Base-by-base conservation (phyloP, 1,139 yeast genomes). In the Blastobotrys capitulatus region DNA sequence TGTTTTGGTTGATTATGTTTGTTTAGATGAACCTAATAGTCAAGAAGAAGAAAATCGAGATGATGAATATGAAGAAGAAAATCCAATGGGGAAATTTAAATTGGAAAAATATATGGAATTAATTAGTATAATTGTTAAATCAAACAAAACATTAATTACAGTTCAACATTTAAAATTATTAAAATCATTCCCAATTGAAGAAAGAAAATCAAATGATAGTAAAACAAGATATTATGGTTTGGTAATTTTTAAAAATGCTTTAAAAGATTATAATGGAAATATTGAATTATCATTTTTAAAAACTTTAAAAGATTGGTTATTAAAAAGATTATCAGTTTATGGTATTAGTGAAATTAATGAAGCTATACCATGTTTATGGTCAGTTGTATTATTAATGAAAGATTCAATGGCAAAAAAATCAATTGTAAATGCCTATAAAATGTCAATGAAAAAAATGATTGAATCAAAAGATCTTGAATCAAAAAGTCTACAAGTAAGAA, bases 301-400 rank as follows among this genome's bases (percentile, higher is more conserved):
- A 22, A 29, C 37, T 1, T 25, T 46, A 12, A 44, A 43, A n/a
- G 52, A 47, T n/a, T 37, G 31, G 37, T n/a, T 49, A 36, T 41
- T 49, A 31, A 47, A 47, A 26, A 43, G 49, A 19, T 20, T 49
- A 19, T 42, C 48, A 15, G 47, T 43, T 19, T 47, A 47, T 27
- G 25, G 44, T 12, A 43, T 47, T 38, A 42, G 38, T 20, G 52
- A 49, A 34, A 47, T 49, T 16, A 47, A 44, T 18, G 50, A 49
- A 39, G 49, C 45, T 5, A 46, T 49, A 7, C 52, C 52, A n/a
- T 49, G 52, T 19, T 32, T 49, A n/a, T 49, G 52, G 52, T 22
- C 42, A 2, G 51, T 45, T 12, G 48, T 48, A 3, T 40, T 49
- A 37, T 22, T 47, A 40, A 44, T 43, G 16, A 37, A 16, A 20